Conservation (phyloP, 495 filamentous ascomycete genomes). For the Achaetomiella virescens region DNA sequence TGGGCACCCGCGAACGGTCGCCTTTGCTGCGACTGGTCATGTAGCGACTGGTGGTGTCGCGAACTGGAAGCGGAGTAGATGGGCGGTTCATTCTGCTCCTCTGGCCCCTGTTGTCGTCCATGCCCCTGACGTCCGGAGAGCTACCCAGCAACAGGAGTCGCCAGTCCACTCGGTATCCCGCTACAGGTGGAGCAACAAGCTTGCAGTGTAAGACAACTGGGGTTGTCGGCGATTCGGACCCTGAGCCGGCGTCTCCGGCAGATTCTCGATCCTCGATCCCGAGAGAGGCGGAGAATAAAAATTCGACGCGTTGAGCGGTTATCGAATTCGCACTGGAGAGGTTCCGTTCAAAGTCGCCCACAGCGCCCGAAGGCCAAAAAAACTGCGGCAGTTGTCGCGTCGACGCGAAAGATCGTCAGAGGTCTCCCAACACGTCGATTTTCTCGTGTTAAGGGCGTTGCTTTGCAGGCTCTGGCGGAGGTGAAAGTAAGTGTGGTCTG, state of each 20-base stretch:
- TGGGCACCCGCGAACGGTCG: slow-evolving; percentile 36
- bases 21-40: slow-evolving; percentile 37
- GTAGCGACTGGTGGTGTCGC: slow-evolving; percentile 37
- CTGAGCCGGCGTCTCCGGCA: slow-evolving; percentile 24
- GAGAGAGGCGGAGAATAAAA: slow-evolving; percentile 7
- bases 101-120: slow-evolving; percentile 64
- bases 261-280: slow-evolving; percentile 1
- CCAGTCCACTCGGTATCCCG: slow-evolving; percentile 46
- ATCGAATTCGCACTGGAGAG: neutral
- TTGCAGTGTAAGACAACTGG: slow-evolving; percentile 53
- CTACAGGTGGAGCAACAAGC: slow-evolving; percentile 50
- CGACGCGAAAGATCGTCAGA: slow-evolving; percentile 1
- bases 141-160: slow-evolving; percentile 39
- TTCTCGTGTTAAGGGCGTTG: slow-evolving; percentile 11
- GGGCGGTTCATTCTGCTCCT: slow-evolving; percentile 64
- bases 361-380: neutral
- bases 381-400: neutral
- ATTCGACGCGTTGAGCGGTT: slow-evolving; percentile 5
- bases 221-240: slow-evolving; percentile 36
- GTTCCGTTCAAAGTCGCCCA: neutral
- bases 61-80: slow-evolving; percentile 36
- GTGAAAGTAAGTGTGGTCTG: neutral
- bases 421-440: slow-evolving; percentile 2
- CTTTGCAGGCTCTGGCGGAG: neutral
- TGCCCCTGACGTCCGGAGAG: slow-evolving; percentile 44